Conservation (phyloP, 305 asterid genomes). For the Solanum hybrid region DNA sequence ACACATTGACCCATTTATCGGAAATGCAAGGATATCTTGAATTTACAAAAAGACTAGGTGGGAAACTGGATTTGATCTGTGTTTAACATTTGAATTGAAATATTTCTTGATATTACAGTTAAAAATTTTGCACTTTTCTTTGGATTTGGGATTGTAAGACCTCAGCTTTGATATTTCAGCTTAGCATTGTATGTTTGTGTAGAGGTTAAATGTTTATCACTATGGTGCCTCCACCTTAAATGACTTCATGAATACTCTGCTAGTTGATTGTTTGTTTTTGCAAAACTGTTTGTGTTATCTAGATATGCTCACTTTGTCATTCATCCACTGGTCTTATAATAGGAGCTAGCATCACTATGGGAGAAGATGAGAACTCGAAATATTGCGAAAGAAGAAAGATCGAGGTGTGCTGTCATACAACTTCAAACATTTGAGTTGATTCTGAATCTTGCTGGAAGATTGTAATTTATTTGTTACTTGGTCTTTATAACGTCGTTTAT, state of each 20-base stretch:
- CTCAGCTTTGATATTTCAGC: neutral
- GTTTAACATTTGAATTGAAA: neutral
- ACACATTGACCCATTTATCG: neutral
- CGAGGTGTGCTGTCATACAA: conserved; percentile 33
- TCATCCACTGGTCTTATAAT: conserved; percentile 12
- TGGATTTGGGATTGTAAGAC: neutral
- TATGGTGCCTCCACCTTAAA: neutral
- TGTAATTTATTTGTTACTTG: neutral
- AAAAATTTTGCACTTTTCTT: neutral
- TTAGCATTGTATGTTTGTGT: neutral
- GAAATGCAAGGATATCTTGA: neutral
- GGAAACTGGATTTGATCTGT: neutral
- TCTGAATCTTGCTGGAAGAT: neutral
- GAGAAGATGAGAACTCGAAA: conserved; percentile 81
- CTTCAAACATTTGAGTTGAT: neutral
- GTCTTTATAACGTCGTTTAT: neutral
- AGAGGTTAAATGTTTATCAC: neutral
- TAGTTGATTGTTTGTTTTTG: neutral
- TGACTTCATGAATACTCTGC: neutral
- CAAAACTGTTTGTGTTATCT: neutral
- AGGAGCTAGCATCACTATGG: conserved; percentile 82
- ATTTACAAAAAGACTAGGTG: neutral
- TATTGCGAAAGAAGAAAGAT: conserved; percentile 68
- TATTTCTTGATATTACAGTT: neutral
- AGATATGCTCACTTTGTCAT: conserved; percentile 3